phyloP scores from a whole-genome alignment of 1,284 basidiomycete species.

The Ceratobasidium sp. region DNA sequence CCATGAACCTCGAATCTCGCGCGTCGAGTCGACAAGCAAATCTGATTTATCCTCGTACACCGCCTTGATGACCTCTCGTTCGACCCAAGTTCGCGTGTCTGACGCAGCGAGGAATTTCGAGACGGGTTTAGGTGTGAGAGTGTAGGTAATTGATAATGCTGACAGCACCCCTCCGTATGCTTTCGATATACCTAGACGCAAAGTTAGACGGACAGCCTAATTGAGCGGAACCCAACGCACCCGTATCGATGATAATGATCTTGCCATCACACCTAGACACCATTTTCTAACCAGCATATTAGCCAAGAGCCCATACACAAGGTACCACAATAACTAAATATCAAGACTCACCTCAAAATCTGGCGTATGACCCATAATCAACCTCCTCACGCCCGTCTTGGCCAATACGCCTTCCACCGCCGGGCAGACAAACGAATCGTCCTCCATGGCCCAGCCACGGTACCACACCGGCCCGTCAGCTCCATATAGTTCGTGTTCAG shows the following conservation, averaged over 20 bases:
- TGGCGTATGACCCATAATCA: conserved; percentile 96
- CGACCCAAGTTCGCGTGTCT: conserved; percentile 61
- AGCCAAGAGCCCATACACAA: neutral
- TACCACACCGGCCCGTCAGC: conserved; percentile 88
- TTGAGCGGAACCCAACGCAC: conserved; percentile 47
- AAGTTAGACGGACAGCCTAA: neutral
- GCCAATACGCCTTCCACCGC: conserved; percentile 72
- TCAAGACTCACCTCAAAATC: conserved; percentile 74
- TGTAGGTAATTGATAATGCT: conserved; percentile 84
- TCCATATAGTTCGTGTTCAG: conserved; percentile 75
- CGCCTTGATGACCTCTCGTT: conserved; percentile 80
- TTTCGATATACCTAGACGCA: conserved; percentile 76
- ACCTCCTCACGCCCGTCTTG: conserved; percentile 77
- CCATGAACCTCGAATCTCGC: conserved; percentile 36
- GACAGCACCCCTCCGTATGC: conserved; percentile 92
- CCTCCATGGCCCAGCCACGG: conserved; percentile 82
- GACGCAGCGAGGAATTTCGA: conserved; percentile 45
- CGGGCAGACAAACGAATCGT: conserved; percentile 70
- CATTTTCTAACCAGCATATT: conserved; percentile 60
- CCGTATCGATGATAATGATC: conserved; percentile 90
- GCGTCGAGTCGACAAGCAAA: conserved; percentile 46
- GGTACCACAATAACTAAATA: no score
- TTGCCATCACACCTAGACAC: conserved; percentile 83
- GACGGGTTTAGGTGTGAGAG: conserved; percentile 54
- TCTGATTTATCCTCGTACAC: conserved; percentile 59